These are phyloP conservation scores for Dysphania ambrosioides DNA, from an alignment of 148 eudicot species.

Conservation along the genomic window DNA sequence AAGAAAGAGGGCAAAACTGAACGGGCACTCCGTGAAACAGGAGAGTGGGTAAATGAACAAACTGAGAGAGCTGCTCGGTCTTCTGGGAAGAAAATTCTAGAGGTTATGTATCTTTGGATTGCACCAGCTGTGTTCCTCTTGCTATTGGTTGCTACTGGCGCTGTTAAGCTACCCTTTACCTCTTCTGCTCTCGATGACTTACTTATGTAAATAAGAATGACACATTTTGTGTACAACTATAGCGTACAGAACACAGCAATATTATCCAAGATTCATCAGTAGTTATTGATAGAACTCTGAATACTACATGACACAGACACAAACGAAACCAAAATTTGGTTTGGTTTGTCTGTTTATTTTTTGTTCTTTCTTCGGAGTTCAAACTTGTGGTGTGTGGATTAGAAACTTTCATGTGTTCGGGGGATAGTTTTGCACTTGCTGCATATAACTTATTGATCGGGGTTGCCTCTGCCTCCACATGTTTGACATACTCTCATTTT, in stretches of 20 bases:
- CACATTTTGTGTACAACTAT: not conserved
- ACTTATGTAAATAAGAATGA: slow-evolving; percentile 33
- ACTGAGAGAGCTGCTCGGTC: slow-evolving; percentile 50
- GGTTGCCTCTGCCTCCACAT: slow-evolving; percentile 13
- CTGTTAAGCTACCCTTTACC: slow-evolving; percentile 51
- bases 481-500: slow-evolving; percentile 21
- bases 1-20: slow-evolving; percentile 56
- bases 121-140: slow-evolving; percentile 62
- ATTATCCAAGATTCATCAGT: not conserved
- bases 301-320: not conserved
- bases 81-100: slow-evolving; percentile 46
- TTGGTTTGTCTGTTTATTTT: not conserved
- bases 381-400: not conserved
- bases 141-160: slow-evolving; percentile 53
- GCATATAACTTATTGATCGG: slow-evolving; percentile 7
- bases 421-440: slow-evolving; percentile 2
- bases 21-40: slow-evolving; percentile 64
- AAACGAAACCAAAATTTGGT: not conserved
- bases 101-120: slow-evolving; percentile 48
- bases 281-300: not conserved
- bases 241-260: not conserved
- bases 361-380: not conserved
- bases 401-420: slow-evolving; percentile 19
- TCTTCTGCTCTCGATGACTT: slow-evolving; percentile 56
- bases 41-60: slow-evolving; percentile 56